phyloP scores from a whole-genome alignment of 2,329 filamentous ascomycete genomes.

The Dryadomyces sulphureus region DNA sequence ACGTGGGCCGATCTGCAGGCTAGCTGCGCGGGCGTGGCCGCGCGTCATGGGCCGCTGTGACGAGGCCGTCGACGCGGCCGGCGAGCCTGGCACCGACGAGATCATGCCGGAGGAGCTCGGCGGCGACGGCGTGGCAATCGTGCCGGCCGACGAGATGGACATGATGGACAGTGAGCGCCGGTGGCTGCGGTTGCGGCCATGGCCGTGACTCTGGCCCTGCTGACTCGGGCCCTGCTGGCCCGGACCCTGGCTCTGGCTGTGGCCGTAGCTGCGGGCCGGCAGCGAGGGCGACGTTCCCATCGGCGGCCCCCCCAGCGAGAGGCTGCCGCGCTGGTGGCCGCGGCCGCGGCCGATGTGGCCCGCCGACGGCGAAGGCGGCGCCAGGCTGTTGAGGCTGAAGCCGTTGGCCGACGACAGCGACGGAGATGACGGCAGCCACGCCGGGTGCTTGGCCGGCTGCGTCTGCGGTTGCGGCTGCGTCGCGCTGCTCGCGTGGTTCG shows the following conservation, averaged over 20 bases:
- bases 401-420: no score
- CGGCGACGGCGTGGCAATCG: slow-evolving; percentile 18
- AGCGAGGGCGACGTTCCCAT: background rate
- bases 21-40: slow-evolving; percentile 64
- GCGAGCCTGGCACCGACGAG: slow-evolving; percentile 9
- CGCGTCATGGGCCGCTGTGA: slow-evolving; percentile 30
- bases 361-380: background rate
- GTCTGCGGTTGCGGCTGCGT: slow-evolving; percentile 10
- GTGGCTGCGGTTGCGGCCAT: slow-evolving; percentile 24
- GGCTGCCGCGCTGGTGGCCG: slow-evolving; percentile 9
- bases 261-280: background rate
- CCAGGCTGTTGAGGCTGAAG: background rate
- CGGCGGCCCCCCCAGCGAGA: slow-evolving; percentile 10
- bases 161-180: slow-evolving; percentile 71
- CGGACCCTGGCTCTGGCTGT: background rate
- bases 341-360: background rate
- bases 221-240: background rate
- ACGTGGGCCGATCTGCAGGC: slow-evolving; percentile 57
- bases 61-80: background rate
- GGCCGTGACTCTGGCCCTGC: no score
- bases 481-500: slow-evolving; percentile 3
- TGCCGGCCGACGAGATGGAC: slow-evolving; percentile 49
- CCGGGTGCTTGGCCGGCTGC: background rate
- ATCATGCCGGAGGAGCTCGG: background rate
- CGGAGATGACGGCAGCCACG: no score